These are phyloP conservation scores for Penicillium ochrochloron DNA, from an alignment of 495 filamentous ascomycete species.

Conservation along the genomic window DNA sequence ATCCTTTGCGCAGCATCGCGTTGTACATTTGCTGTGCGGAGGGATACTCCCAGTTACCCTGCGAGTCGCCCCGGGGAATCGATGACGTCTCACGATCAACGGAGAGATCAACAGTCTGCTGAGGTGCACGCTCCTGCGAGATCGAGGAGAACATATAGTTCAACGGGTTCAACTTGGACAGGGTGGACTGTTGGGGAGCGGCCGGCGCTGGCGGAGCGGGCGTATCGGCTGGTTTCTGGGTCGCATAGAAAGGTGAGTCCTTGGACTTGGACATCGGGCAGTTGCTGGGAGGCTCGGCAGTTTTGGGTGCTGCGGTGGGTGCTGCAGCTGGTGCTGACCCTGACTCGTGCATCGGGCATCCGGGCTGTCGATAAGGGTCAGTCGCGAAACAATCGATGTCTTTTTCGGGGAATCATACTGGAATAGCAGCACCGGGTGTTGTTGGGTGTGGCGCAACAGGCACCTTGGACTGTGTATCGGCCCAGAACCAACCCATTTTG, in stretches of 20 bases:
- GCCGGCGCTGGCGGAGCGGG: constrained; percentile 31
- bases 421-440: constrained; percentile 55
- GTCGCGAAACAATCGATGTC: constrained; percentile 18
- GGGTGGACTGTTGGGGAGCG: constrained; percentile 44
- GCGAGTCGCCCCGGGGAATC: constrained; percentile 77
- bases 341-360: constrained; percentile 88
- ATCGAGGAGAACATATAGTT: constrained; percentile 95
- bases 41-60: constrained; percentile 94
- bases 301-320: constrained; percentile 44
- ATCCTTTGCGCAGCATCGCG: constrained; percentile 91
- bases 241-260: constrained; percentile 48
- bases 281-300: constrained; percentile 48
- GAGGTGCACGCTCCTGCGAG: constrained; percentile 73
- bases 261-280: constrained; percentile 56
- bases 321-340: constrained; percentile 51
- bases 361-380: constrained; percentile 62
- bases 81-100: constrained; percentile 79
- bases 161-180: constrained; percentile 84
- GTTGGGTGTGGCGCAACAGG: constrained; percentile 50
- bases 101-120: constrained; percentile 74
- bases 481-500: constrained; percentile 98
- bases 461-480: constrained; percentile 61
- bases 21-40: constrained; percentile 99
- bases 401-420: constrained; percentile 59
- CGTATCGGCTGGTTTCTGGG: constrained; percentile 33